Base-by-base conservation (phyloP, 345 rosid species). In the Hibiscus trionum region DNA sequence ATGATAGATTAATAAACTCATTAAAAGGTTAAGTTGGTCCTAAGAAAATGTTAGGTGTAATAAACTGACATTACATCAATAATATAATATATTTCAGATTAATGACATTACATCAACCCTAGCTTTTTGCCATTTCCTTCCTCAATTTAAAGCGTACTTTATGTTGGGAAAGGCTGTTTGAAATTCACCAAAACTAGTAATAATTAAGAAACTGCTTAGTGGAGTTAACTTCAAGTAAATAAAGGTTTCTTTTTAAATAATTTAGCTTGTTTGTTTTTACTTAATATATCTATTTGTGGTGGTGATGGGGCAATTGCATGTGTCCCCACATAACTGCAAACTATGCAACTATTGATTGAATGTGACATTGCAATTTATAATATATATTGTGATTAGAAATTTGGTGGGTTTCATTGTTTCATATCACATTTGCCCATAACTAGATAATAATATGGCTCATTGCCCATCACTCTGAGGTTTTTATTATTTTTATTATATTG, bases 261-360 rank as follows among this genome's bases (percentile, higher is more conserved):
- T 39, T 7, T 39, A 19, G 21, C 5, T 12, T 8, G 17, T 47
- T 59, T 27, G 33, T 66, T 58, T 29, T 44, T 52, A 4, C 26
- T 17, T 53, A 5, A 53, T 5, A 53, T 53, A 53, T n/a, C 17
- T 53, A 53, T 50, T 12, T 50, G 56, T 56, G 61, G 15, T 33
- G 37, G 10, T 56, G 61, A 62, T 49, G 21, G 39, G 27, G 11
- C 53, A 71, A 21, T n/a, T 37, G 47, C 0, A 35, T 58, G 21
- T 65, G 70, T 75, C 70, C 76, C 75, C 61, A 63, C 74, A 16
- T 29, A 5, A 26, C 44, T 59, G 74, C 69, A 21, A 31, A 31
- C 49, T 58, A 59, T 50, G 4, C 12, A 19, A 31, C 66, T 44
- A 44, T 9, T 44, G 12, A 44, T 44, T 44, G 47, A 11, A 44